These are phyloP conservation scores for Microcera coccophila DNA, from an alignment of 2,329 filamentous ascomycete genomes.

Conservation along the genomic window DNA sequence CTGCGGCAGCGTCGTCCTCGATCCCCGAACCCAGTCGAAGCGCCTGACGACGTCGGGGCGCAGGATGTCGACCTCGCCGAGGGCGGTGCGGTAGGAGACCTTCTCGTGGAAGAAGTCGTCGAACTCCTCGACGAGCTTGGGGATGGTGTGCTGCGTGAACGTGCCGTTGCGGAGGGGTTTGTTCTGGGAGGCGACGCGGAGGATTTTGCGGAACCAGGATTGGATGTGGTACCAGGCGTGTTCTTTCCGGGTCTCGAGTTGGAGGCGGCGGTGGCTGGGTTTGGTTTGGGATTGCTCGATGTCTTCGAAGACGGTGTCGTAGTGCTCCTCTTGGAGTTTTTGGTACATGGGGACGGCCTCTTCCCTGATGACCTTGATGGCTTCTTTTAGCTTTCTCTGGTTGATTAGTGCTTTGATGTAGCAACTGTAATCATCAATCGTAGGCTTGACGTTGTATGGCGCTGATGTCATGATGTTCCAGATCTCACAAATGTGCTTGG, in stretches of 20 bases:
- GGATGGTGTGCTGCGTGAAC: slow-evolving; percentile 23
- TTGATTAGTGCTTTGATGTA: slow-evolving; percentile 39
- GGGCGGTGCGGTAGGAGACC: slow-evolving; percentile 32
- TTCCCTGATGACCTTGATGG: slow-evolving; percentile 37
- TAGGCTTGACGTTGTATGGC: slow-evolving; percentile 56
- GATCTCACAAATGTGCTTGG: slow-evolving; percentile 46
- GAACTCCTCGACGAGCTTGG: slow-evolving; percentile 33
- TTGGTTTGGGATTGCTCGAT: slow-evolving; percentile 23
- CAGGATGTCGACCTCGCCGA: slow-evolving; percentile 28
- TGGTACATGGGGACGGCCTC: slow-evolving; percentile 40
- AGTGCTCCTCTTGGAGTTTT: slow-evolving; percentile 22
- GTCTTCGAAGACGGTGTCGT: slow-evolving; percentile 31
- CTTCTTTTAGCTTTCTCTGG: slow-evolving; percentile 24
- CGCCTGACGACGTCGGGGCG: slow-evolving; percentile 20
- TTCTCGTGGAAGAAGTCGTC: slow-evolving; percentile 30
- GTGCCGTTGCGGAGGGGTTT: slow-evolving; percentile 18
- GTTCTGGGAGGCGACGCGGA: slow-evolving; percentile 23
- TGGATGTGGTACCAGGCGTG: slow-evolving; percentile 31
- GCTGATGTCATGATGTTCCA: slow-evolving; percentile 56
- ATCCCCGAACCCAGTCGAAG: slow-evolving; percentile 18
- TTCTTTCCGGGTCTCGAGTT: slow-evolving; percentile 31
- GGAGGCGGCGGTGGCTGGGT: slow-evolving; percentile 23
- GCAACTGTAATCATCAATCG: slow-evolving; percentile 52
- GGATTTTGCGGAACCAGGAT: slow-evolving; percentile 25
- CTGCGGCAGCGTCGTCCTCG: slow-evolving; percentile 28